Conservation (phyloP, 2,329 filamentous ascomycete species). For the Alternaria consortialis region DNA sequence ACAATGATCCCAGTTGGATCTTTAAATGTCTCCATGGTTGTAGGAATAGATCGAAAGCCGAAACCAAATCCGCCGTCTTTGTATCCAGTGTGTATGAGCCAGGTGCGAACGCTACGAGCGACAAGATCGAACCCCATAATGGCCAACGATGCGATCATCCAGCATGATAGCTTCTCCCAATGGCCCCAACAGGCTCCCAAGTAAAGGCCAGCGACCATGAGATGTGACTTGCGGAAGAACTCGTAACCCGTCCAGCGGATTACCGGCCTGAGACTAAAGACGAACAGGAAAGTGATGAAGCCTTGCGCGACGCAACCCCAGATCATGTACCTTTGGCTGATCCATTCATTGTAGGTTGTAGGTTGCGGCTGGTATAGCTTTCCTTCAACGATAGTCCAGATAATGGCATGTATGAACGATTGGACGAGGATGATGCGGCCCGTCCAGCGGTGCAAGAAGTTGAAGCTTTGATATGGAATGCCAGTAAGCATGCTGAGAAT, state of each 20-base stretch:
- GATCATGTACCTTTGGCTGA: conserved; percentile 15
- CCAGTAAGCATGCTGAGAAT: conserved; percentile 15
- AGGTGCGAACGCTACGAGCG: conserved; percentile 6
- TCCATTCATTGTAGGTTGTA: conserved; percentile 8
- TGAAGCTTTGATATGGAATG: conserved; percentile 15
- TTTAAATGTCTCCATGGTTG: conserved; percentile 9
- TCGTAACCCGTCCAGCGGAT: conserved; percentile 18
- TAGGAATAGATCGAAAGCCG: conserved; percentile 9
- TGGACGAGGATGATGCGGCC: conserved; percentile 15
- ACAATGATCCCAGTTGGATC: conserved; percentile 10
- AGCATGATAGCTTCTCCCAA: neutral
- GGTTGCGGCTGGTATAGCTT: conserved; percentile 16
- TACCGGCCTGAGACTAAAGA: conserved; percentile 12
- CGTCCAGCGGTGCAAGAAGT: conserved; percentile 16
- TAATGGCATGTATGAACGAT: conserved; percentile 12
- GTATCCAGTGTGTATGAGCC: conserved; percentile 11
- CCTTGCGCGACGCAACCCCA: conserved; percentile 13
- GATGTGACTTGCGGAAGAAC: conserved; percentile 15
- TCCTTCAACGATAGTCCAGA: conserved; percentile 13
- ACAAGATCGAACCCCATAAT: neutral
- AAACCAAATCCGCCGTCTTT: conserved; percentile 3
- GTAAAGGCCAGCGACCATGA: conserved; percentile 11
- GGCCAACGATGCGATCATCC: too few species aligned
- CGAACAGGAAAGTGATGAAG: conserved; percentile 13
- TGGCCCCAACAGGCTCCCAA: conserved; percentile 15